These are phyloP conservation scores for Hypoxylon sp. DNA, from an alignment of 2,329 filamentous ascomycete genomes.

Conservation along the genomic window DNA sequence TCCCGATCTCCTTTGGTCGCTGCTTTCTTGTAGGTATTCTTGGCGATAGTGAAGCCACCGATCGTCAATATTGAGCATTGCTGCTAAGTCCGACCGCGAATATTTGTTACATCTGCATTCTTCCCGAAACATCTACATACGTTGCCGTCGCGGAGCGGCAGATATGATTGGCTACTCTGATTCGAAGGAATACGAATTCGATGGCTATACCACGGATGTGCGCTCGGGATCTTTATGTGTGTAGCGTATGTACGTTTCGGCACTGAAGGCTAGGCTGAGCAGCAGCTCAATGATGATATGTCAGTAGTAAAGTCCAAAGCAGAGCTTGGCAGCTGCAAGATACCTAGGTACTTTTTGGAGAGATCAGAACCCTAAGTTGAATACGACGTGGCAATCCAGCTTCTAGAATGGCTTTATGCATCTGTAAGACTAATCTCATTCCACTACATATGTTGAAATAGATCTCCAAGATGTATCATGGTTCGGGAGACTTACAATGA, in stretches of 20 bases:
- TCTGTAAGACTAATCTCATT: background rate
- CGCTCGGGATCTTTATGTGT: constrained; percentile 13
- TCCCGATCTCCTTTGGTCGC: background rate
- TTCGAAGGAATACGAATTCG: constrained; percentile 33
- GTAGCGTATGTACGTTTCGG: constrained; percentile 26
- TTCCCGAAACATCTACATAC: constrained; percentile 24
- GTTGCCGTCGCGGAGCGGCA: constrained; percentile 15
- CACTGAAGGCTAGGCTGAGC: constrained; percentile 14
- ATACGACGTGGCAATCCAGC: background rate
- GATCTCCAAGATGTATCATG: background rate
- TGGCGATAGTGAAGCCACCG: constrained; percentile 11
- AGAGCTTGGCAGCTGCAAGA: constrained; percentile 6
- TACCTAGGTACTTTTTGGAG: constrained; percentile 1
- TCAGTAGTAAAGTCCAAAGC: constrained; percentile 6
- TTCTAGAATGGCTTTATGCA: background rate
- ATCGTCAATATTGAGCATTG: background rate
- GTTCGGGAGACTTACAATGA: background rate
- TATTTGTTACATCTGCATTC: constrained; percentile 6
- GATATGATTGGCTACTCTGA: constrained; percentile 12
- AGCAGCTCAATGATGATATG: constrained; percentile 11
- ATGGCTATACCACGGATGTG: constrained; percentile 9
- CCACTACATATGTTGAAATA: background rate
- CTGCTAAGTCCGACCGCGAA: constrained; percentile 1
- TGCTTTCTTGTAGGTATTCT: background rate
- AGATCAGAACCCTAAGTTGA: background rate